These are phyloP conservation scores for Schwanniomyces sp. DNA, from an alignment of 805 yeast species.

Conservation along the genomic window DNA sequence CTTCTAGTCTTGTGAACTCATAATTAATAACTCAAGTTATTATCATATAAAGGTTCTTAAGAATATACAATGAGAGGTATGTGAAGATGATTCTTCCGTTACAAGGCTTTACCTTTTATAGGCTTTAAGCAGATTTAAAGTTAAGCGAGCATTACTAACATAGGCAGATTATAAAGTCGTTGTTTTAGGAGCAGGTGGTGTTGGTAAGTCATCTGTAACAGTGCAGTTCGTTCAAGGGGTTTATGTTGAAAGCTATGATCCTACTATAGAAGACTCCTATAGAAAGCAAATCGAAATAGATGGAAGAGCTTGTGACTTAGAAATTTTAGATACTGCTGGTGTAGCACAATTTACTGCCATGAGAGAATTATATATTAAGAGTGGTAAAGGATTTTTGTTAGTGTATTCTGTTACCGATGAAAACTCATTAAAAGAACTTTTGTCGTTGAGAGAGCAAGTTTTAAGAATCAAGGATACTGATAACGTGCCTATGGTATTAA, in stretches of 20 bases:
- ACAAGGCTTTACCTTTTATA: neutral
- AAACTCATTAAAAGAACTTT: slow-evolving; percentile 70
- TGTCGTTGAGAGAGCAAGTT: slow-evolving; percentile 81
- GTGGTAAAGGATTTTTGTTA: slow-evolving; percentile 72
- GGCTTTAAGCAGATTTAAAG: neutral
- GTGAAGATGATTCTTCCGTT: neutral
- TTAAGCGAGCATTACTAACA: neutral
- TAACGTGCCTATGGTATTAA: slow-evolving; percentile 83
- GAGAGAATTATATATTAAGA: slow-evolving; percentile 84
- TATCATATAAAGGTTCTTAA: neutral
- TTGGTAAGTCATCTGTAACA: slow-evolving; percentile 91
- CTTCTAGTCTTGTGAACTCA: neutral
- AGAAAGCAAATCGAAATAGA: slow-evolving; percentile 86
- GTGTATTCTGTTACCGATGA: slow-evolving; percentile 62
- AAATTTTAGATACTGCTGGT: slow-evolving; percentile 63
- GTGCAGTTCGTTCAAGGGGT: slow-evolving; percentile 91
- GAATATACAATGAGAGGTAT: slow-evolving; percentile 7
- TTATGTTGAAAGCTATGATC: slow-evolving; percentile 89
- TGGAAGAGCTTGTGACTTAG: slow-evolving; percentile 82
- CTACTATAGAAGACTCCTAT: slow-evolving; percentile 96
- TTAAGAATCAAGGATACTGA: slow-evolving; percentile 74
- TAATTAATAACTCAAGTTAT: neutral
- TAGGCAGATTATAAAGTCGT: slow-evolving; percentile 77
- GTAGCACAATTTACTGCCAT: slow-evolving; percentile 91
- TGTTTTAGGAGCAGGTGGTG: slow-evolving; percentile 96